phyloP scores from a whole-genome alignment of 306 rosid genomes.

The Phaseolus lunatus region DNA sequence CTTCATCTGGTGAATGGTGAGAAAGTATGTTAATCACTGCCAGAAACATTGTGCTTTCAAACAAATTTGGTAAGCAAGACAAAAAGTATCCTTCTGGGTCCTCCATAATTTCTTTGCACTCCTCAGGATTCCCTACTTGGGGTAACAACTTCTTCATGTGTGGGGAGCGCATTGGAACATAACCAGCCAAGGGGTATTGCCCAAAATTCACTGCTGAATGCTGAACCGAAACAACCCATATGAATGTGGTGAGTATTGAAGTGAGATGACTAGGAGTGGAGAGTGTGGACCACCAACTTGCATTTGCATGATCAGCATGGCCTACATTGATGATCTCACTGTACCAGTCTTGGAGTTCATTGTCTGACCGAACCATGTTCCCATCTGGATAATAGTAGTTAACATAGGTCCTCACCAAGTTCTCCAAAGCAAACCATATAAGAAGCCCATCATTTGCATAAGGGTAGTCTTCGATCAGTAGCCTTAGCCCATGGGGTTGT shows the following conservation, averaged over 20 bases:
- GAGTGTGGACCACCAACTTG: constrained; percentile 76
- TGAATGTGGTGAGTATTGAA: constrained; percentile 46
- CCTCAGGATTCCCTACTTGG: constrained; percentile 50
- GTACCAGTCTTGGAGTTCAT: constrained; percentile 79
- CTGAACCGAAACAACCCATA: constrained; percentile 47
- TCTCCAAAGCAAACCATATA: constrained; percentile 75
- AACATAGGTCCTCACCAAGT: constrained; percentile 69
- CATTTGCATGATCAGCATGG: constrained; percentile 65
- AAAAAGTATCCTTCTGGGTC: constrained; percentile 44
- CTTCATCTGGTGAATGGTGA: constrained; percentile 44
- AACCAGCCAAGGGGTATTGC: constrained; percentile 61
- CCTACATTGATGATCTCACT: constrained; percentile 71
- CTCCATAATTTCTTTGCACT: constrained; percentile 33
- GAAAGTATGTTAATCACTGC: constrained; percentile 49
- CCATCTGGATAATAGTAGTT: constrained; percentile 60
- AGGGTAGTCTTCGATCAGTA: constrained; percentile 76
- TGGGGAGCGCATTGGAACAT: constrained; percentile 84
- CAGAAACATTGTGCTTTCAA: constrained; percentile 44
- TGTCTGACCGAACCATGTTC: constrained; percentile 39
- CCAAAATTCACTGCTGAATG: constrained; percentile 58
- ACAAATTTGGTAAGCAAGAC: constrained; percentile 44
- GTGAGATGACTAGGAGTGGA: constrained; percentile 38
- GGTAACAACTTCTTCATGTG: constrained; percentile 68
- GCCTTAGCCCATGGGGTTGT: constrained; percentile 74
- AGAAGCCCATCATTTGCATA: constrained; percentile 82